Evolutionary conservation across 2,329 filamentous ascomycete species (phyloP).

Genomic region (Massarina eburnea): DNA sequence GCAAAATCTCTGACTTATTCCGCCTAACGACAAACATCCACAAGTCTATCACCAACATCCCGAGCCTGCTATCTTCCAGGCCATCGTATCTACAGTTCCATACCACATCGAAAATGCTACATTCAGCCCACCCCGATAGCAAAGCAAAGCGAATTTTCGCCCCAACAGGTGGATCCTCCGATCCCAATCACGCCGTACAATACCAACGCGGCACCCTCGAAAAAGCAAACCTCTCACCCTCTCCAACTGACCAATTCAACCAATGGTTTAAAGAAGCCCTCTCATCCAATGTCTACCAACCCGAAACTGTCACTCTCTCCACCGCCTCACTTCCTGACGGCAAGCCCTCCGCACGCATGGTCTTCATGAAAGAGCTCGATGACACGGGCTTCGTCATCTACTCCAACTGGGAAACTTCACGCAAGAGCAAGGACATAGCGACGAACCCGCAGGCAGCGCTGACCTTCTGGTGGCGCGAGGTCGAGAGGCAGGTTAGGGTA

Average conservation of each 20-base stretch:
- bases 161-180: slow-evolving; percentile 56
- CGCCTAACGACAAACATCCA: neutral
- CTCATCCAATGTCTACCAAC: slow-evolving; percentile 64
- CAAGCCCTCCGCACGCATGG: slow-evolving; percentile 78
- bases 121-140: slow-evolving; percentile 18
- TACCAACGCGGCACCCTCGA: slow-evolving; percentile 69
- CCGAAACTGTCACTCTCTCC: slow-evolving; percentile 85
- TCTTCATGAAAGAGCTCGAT: slow-evolving; percentile 96
- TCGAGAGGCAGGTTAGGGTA: slow-evolving; percentile 88
- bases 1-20: neutral
- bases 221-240: slow-evolving; percentile 59
- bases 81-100: neutral
- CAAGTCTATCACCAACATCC: neutral
- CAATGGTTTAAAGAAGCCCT: slow-evolving; percentile 81
- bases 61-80: neutral
- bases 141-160: slow-evolving; percentile 57
- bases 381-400: slow-evolving; percentile 83
- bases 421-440: slow-evolving; percentile 67
- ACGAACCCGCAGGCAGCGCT: slow-evolving; percentile 77
- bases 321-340: slow-evolving; percentile 84
- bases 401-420: slow-evolving; percentile 82
- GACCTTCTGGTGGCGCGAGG: slow-evolving; percentile 85
- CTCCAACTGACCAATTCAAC: slow-evolving; percentile 84
- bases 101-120: slow-evolving; percentile 22
- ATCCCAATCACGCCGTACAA: slow-evolving; percentile 69